A percentile compares a stretch with the other conserved stretches of the same genome.
phyloP scores from a whole-genome alignment of 257 asterid species.

The Solanum tarapatanum region DNA sequence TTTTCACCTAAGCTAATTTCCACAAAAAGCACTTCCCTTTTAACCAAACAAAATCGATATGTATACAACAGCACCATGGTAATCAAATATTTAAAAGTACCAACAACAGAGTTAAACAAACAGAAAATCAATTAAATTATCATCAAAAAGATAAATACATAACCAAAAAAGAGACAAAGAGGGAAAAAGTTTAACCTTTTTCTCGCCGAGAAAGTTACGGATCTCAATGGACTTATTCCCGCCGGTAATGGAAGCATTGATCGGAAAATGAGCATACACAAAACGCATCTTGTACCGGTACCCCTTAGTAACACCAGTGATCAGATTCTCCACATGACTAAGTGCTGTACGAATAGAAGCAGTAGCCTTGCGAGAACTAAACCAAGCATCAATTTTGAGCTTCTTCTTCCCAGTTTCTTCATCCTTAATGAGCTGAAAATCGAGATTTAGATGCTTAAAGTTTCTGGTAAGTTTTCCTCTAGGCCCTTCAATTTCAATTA shows the following conservation, averaged over 20 bases:
- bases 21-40: not conserved
- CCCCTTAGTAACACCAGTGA: not conserved
- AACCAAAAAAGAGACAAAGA: not conserved
- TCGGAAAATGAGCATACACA: not conserved
- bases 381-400: not conserved
- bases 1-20: not conserved
- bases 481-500: not conserved
- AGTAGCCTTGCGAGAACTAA: not conserved
- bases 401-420: not conserved
- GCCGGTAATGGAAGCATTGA: not conserved
- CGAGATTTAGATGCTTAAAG: not conserved
- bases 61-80: not conserved
- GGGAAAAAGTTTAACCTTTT: not conserved
- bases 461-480: not conserved
- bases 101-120: not conserved
- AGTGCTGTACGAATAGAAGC: not conserved
- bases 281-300: not conserved
- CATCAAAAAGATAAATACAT: not conserved
- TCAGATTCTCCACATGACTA: not conserved
- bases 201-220: not conserved
- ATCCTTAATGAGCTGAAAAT: not conserved
- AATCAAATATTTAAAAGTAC: not conserved
- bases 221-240: not conserved
- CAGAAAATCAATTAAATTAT: not conserved
- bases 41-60: not conserved